These are phyloP conservation scores for Mimosa bimucronata DNA, from an alignment of 306 rosid species.

Conservation along the genomic window DNA sequence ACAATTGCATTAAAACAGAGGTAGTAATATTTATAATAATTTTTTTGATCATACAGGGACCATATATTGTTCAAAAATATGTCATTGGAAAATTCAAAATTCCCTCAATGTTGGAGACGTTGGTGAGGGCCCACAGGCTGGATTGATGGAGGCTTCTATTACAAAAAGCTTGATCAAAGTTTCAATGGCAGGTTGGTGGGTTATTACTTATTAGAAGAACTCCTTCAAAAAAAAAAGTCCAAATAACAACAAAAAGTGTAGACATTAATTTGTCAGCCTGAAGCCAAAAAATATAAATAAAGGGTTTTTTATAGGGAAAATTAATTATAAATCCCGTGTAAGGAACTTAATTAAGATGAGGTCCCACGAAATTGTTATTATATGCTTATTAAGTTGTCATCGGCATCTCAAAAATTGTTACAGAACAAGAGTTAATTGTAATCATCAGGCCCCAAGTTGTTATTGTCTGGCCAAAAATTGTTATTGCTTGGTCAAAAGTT, in stretches of 20 bases:
- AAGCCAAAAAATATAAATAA: conserved; percentile 37
- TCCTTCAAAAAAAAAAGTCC: conserved; percentile 69
- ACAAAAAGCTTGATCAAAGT: conserved; percentile 42
- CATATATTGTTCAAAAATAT: too few relatives aligned
- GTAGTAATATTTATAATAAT: not conserved
- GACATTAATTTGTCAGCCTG: conserved; percentile 57
- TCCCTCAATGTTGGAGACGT: conserved; percentile 26
- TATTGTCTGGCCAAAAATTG: too few relatives aligned
- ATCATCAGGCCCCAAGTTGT: too few relatives aligned
- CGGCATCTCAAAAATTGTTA: too few relatives aligned
- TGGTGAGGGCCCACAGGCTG: conserved; percentile 45
- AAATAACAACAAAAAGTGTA: conserved; percentile 58
- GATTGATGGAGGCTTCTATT: conserved; percentile 28
- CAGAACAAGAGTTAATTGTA: too few relatives aligned
- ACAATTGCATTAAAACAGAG: not conserved
- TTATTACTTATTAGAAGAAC: conserved; percentile 43
- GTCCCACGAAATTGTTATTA: too few relatives aligned
- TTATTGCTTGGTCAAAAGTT: too few relatives aligned
- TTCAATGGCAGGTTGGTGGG: conserved; percentile 82
- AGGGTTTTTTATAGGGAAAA: too few relatives aligned
- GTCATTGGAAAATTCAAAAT: conserved; percentile 4
- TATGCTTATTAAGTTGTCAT: too few relatives aligned
- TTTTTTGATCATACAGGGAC: not conserved
- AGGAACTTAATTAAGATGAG: too few relatives aligned
- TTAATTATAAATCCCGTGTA: too few relatives aligned